Base-by-base conservation (phyloP, 345 rosid species). In the Gossypium mustelinum region DNA sequence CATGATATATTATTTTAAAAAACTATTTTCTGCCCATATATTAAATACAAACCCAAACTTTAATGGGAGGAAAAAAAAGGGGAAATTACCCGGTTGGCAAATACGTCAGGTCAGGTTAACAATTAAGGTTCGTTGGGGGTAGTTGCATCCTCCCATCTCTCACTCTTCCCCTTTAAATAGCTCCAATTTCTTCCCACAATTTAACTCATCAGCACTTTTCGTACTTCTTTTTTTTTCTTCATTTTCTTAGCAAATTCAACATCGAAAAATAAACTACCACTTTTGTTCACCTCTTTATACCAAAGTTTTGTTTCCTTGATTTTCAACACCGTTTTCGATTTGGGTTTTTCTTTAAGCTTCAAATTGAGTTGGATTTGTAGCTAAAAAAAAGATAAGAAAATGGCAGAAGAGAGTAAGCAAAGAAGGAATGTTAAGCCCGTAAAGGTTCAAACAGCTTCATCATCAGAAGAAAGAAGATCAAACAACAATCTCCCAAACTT, bases 101-200 rank as follows among this genome's bases (percentile, higher is more conserved):
- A 80, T 80, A 80, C 34, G 79, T 78, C 59, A 29, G 9, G 78
- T 73, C 73, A 73, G 75, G 73, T 75, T 72, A 76, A 70, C 81
- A 81, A 82, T 85, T 83, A 81, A 81, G 79, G 87, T 86, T 89
- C 86, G 86, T 86, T 87, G 86, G 87, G 86, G 87, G 89, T 87
- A 24, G 86, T 81, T 85, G 85, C 63, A 85, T 83, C 88, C 84
- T 68, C 87, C 84, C 62, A 44, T 17, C 20, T 50, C 39, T n/a
- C 78, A 12, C 68, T 18, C 55, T 74, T 3, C 64, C 50, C 44
- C 39, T 76, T 81, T 79, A 80, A 80, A 78, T 69, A 18, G 52
- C 78, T 7, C 44, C 4, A 10, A 0, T 57, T 2, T n/a, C 51
- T 43, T 41, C 20, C 73, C 68, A 14, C 67, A 22, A 27, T 56